Evolutionary conservation across 208 protist genomes (phyloP).

Genomic region (Wallacemonas collosoma): DNA sequence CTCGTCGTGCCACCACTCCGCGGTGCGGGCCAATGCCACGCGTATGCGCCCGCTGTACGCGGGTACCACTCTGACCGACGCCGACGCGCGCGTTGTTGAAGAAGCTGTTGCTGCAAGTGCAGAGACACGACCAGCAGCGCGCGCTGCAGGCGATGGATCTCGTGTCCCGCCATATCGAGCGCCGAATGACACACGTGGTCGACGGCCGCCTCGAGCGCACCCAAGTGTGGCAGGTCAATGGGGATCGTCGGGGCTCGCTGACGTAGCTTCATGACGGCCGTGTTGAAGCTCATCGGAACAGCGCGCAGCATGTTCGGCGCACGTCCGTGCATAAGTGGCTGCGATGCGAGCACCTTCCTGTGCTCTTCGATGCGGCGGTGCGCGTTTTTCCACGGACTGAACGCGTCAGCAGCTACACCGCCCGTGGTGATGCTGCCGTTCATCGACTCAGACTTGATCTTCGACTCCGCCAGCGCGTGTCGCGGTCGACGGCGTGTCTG

Average conservation of each 20-base stretch:
- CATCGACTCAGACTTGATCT: too few relatives aligned
- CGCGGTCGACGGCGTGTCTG: neutral
- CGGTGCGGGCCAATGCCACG: neutral
- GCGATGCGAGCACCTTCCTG: neutral
- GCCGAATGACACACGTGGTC: conserved; percentile 21
- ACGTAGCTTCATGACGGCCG: conserved; percentile 31
- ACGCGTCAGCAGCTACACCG: neutral
- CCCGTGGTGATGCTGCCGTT: neutral
- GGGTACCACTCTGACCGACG: conserved; percentile 1
- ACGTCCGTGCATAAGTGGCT: neutral
- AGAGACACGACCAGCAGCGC: conserved; percentile 44
- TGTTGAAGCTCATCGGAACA: conserved; percentile 16
- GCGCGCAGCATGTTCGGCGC: conserved; percentile 3
- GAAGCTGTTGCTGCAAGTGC: conserved; percentile 30
- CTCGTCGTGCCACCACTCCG: too few relatives aligned
- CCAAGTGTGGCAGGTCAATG: conserved; percentile 26
- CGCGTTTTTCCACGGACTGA: neutral
- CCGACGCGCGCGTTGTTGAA: conserved; percentile 8
- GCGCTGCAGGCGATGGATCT: conserved; percentile 29
- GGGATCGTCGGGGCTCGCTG: conserved; percentile 24
- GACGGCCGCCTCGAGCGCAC: conserved; percentile 24
- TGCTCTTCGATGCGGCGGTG: neutral
- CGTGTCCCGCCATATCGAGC: conserved; percentile 17
- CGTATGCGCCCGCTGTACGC: neutral
- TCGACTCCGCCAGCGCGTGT: too few relatives aligned